Conservation (phyloP, 225 moss, liverwort and hornwort genomes). For the Pseudisothecium myosuroides region DNA sequence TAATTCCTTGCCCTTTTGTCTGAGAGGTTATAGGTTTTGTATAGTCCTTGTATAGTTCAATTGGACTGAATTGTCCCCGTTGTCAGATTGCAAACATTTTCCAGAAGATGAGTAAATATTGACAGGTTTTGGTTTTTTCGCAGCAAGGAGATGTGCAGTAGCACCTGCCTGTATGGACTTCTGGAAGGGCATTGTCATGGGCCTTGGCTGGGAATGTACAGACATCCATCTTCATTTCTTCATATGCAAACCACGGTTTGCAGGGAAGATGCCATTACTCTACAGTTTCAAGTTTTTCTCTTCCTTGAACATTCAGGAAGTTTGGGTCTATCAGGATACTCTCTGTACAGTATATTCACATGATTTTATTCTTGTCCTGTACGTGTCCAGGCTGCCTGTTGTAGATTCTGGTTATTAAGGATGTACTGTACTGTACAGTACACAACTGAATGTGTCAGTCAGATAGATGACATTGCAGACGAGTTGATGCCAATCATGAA, state of each 20-base stretch:
- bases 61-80: not conserved
- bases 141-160: constrained; percentile 31
- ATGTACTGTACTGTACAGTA: not conserved
- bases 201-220: not conserved
- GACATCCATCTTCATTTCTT: not conserved
- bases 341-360: constrained; percentile 10
- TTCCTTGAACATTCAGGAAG: not conserved
- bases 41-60: not conserved
- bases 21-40: not conserved
- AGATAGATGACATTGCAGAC: not conserved
- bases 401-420: not conserved
- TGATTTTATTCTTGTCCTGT: constrained; percentile 1
- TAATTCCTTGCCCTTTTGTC: not conserved
- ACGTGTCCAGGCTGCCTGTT: not conserved
- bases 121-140: not conserved
- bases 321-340: not conserved
- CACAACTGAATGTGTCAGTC: not conserved
- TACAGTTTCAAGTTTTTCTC: not conserved
- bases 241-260: not conserved
- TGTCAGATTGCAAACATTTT: not conserved
- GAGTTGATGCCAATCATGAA: constrained; percentile 5
- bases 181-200: not conserved
- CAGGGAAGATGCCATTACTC: not conserved
- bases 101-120: not conserved
- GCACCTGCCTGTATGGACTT: not conserved